Evolutionary conservation across 2,329 filamentous ascomycete species (phyloP).

Genomic region (Botrytis pseudocinerea): DNA sequence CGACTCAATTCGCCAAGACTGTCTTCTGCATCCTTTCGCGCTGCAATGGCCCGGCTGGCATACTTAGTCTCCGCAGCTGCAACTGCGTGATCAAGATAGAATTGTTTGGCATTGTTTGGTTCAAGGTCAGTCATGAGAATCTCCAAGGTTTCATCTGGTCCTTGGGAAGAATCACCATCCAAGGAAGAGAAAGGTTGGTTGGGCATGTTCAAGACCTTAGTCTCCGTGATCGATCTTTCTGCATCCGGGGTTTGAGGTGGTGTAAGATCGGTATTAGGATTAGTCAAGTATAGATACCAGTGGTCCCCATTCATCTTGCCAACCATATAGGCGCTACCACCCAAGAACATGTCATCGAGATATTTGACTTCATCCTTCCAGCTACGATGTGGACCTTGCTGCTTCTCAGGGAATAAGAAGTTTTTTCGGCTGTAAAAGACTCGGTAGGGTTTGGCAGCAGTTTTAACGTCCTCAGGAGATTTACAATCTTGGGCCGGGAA

Average conservation of each 20-base stretch:
- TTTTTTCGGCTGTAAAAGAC: slow-evolving; percentile 99
- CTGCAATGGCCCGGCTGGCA: slow-evolving; percentile 65
- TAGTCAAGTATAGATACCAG: slow-evolving; percentile 97
- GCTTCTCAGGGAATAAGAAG: slow-evolving; percentile 92
- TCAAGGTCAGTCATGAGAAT: slow-evolving; percentile 73
- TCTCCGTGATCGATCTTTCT: slow-evolving; percentile 45
- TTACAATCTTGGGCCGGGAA: slow-evolving; percentile 78
- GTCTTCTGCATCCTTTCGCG: slow-evolving; percentile 59
- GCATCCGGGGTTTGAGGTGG: slow-evolving; percentile 75
- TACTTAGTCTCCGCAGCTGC: slow-evolving; percentile 82
- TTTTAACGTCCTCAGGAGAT: slow-evolving; percentile 64
- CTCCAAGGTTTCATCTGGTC: slow-evolving; percentile 71
- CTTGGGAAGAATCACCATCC: slow-evolving; percentile 35
- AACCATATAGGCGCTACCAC: slow-evolving; percentile 98
- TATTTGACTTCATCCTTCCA: slow-evolving; percentile 96
- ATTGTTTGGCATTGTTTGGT: slow-evolving; percentile 67
- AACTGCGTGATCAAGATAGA: slow-evolving; percentile 80
- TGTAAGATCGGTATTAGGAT: slow-evolving; percentile 75
- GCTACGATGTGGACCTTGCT: slow-evolving; percentile 91
- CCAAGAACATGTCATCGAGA: slow-evolving; percentile 86
- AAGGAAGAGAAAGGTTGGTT: slow-evolving; percentile 39
- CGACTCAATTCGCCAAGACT: slow-evolving; percentile 61
- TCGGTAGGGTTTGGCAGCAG: slow-evolving; percentile 84
- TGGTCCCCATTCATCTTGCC: slow-evolving; percentile 99
- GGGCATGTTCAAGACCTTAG: slow-evolving; percentile 41